Evolutionary conservation across 202 grass and related monocot species (phyloP).

Genomic region (Carex sylvatica): DNA sequence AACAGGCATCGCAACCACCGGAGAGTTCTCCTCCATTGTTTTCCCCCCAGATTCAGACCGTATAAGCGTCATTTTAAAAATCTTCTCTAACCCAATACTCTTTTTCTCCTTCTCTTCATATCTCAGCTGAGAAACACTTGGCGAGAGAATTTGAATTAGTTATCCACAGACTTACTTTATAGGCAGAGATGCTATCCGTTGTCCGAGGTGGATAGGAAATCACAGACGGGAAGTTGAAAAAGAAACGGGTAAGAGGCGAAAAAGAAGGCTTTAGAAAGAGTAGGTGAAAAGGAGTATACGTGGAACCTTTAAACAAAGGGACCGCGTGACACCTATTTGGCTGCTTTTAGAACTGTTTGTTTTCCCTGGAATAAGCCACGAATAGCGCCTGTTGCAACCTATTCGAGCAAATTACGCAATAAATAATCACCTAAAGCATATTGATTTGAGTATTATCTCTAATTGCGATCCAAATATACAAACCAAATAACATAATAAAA

Average conservation of each 20-base stretch:
- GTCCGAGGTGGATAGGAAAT: not conserved
- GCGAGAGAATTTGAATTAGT: constrained; percentile 14
- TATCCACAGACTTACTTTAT: constrained; percentile 9
- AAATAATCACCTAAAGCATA: not conserved
- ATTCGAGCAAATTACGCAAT: not conserved
- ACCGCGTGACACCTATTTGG: constrained; percentile 7
- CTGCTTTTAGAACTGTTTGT: not conserved
- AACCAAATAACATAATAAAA: not conserved
- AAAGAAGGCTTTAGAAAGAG: constrained; percentile 1
- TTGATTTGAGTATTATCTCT: not conserved
- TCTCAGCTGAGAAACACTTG: not conserved
- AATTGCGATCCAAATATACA: not conserved
- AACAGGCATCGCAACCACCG: constrained; percentile 8
- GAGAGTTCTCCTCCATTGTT: not conserved
- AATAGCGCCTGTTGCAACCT: not conserved
- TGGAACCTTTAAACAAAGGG: constrained; percentile 9
- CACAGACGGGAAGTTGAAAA: not conserved
- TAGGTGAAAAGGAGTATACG: constrained; percentile 25
- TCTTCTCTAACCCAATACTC: not conserved
- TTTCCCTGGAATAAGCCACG: constrained; percentile 13
- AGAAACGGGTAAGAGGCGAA: not conserved
- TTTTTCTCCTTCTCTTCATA: constrained; percentile 16
- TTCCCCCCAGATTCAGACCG: not conserved
- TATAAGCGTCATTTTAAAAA: constrained; percentile 24
- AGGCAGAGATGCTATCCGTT: not conserved